A percentile compares a stretch with the other conserved stretches of the same genome.
phyloP scores from a whole-genome alignment of 192 early-diverging fungal species.

The Podila epicladia region DNA sequence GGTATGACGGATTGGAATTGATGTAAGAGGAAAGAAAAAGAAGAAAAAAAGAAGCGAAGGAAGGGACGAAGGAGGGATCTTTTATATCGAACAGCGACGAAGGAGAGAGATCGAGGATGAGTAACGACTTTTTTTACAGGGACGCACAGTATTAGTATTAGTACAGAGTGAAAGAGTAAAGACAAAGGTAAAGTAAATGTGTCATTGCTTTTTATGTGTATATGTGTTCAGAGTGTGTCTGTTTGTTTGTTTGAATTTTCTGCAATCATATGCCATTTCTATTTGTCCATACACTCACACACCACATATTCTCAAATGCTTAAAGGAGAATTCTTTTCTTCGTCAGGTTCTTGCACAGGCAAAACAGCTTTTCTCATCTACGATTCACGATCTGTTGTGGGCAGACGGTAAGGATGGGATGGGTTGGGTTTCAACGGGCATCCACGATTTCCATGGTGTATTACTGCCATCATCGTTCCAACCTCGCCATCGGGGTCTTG shows the following conservation, averaged over 20 bases:
- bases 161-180: neutral
- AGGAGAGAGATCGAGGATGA: neutral
- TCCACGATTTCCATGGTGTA: too few species aligned
- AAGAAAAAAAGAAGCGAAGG: neutral
- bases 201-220: constrained; percentile 1
- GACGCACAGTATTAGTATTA: too few species aligned
- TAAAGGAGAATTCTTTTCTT: neutral
- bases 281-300: neutral
- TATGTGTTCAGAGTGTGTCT: too few species aligned
- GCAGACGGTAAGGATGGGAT: neutral
- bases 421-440: too few species aligned
- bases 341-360: too few species aligned
- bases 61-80: neutral
- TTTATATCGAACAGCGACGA: neutral
- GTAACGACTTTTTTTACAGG: neutral
- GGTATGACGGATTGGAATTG: neutral
- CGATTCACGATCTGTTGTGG: neutral
- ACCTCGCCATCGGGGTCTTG: too few species aligned
- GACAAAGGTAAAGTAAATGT: neutral
- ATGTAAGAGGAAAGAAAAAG: neutral
- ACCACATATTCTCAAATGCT: neutral
- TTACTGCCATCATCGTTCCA: too few species aligned
- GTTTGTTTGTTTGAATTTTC: neutral
- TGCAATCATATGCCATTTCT: constrained; percentile 2
- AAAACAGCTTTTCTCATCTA: too few species aligned